A percentile compares a stretch with the other conserved stretches of the same genome.
Evolutionary conservation across 192 early-diverging fungal species (phyloP).

Genomic region (Coemansia sp.): DNA sequence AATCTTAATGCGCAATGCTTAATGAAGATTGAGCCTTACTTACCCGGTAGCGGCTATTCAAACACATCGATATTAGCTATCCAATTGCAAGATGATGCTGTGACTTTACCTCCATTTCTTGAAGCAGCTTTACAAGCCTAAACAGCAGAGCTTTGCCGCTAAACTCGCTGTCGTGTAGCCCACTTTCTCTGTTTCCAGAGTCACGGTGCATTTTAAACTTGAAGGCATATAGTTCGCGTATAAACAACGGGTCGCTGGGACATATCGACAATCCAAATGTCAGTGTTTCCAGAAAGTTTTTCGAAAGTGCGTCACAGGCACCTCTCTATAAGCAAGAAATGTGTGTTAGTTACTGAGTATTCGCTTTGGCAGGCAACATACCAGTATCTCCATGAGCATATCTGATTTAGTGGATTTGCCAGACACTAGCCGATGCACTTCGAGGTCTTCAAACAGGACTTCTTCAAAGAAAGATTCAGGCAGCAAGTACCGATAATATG

Average conservation of each 20-base stretch:
- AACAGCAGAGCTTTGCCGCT: conserved; percentile 5
- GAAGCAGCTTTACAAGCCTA: conserved; percentile 21
- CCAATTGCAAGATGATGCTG: not conserved
- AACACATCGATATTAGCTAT: not conserved
- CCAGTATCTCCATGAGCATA: conserved; percentile 26
- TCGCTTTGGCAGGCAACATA: not conserved
- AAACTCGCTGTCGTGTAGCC: not conserved
- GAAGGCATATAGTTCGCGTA: conserved; percentile 51
- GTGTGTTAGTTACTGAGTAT: not conserved
- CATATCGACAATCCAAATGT: conserved; percentile 33
- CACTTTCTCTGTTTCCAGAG: not conserved
- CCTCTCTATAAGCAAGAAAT: conserved; percentile 15
- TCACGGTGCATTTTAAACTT: conserved; percentile 10
- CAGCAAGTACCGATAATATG: conserved; percentile 42
- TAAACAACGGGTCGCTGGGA: conserved; percentile 17
- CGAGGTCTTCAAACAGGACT: conserved; percentile 19
- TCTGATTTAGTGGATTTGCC: conserved; percentile 38
- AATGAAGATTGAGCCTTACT: not conserved
- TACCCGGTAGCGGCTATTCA: conserved; percentile 6
- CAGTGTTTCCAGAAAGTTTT: conserved; percentile 18
- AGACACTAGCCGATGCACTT: conserved; percentile 14
- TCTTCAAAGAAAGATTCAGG: conserved; percentile 29
- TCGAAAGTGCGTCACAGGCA: conserved; percentile 21
- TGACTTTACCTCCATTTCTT: conserved; percentile 36
- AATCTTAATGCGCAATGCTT: not conserved